phyloP scores from a whole-genome alignment of 805 yeast species.

The Wickerhamiella domercqiae region DNA sequence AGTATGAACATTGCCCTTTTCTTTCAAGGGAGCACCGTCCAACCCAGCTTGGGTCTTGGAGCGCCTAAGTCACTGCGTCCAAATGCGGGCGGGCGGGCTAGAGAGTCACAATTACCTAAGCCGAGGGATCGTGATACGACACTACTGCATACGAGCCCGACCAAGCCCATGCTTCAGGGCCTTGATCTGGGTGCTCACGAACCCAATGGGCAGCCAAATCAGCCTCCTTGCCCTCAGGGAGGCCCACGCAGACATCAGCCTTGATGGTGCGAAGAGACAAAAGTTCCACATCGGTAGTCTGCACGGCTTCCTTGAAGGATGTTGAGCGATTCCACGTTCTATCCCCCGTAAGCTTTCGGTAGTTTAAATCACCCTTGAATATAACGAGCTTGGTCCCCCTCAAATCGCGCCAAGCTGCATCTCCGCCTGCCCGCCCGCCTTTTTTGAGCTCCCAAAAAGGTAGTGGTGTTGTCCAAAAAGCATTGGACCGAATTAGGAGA shows the following conservation, averaged over 20 bases:
- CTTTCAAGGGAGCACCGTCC: no score
- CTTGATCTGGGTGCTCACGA: constrained; percentile 38
- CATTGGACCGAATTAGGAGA: constrained; percentile 39
- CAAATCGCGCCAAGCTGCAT: constrained; percentile 45
- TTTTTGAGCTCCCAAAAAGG: constrained; percentile 60
- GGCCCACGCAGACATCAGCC: constrained; percentile 89
- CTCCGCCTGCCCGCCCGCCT: constrained; percentile 40
- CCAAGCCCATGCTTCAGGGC: constrained; percentile 67
- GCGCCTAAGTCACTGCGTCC: no score
- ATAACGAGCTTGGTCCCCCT: constrained; percentile 47
- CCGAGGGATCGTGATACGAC: background rate
- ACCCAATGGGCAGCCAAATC: constrained; percentile 47
- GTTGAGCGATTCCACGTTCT: constrained; percentile 76
- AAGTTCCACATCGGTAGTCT: constrained; percentile 44
- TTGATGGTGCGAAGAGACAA: constrained; percentile 83
- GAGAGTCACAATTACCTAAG: no score
- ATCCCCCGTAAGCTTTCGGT: constrained; percentile 87
- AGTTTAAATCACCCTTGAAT: constrained; percentile 91
- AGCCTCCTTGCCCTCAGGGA: constrained; percentile 54
- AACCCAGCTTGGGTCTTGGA: no score
- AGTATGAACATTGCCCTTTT: no score
- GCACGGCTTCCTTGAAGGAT: constrained; percentile 53
- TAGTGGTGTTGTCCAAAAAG: constrained; percentile 74
- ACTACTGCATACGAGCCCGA: constrained; percentile 87
- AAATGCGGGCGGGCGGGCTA: no score